Conservation (phyloP, 768 basidiomycete genomes). For the Rhizopogon vesiculosus region DNA sequence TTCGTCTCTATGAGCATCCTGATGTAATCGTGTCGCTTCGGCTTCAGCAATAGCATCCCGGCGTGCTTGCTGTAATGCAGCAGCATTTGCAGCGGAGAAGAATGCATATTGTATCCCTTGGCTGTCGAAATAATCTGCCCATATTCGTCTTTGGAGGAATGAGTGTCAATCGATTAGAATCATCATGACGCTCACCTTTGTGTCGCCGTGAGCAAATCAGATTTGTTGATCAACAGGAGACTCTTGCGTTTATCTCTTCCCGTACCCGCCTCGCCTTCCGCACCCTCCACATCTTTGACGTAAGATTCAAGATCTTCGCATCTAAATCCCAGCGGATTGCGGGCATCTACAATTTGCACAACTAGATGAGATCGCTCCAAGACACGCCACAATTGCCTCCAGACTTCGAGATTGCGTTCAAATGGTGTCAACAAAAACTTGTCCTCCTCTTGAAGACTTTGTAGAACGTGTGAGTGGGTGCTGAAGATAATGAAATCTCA, state of each 20-base stretch:
- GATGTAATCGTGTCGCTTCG: constrained; percentile 9
- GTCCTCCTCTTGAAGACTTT: constrained; percentile 82
- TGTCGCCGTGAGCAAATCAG: constrained; percentile 81
- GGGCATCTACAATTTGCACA: constrained; percentile 94
- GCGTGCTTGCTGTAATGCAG: constrained; percentile 75
- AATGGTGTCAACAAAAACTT: constrained; percentile 91
- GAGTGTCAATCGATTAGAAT: not conserved
- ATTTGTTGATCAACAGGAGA: constrained; percentile 90
- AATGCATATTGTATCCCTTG: constrained; percentile 80
- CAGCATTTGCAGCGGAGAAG: constrained; percentile 88
- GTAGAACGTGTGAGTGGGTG: not conserved
- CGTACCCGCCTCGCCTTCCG: constrained; percentile 76
- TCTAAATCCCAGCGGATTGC: constrained; percentile 89
- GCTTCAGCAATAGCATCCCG: constrained; percentile 38
- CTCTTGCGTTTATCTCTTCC: constrained; percentile 69
- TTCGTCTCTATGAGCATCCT: not conserved
- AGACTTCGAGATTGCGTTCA: constrained; percentile 96
- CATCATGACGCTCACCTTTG: constrained; percentile 60
- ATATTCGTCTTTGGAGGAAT: constrained; percentile 49
- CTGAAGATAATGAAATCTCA: constrained; percentile 10
- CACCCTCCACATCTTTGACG: constrained; percentile 77
- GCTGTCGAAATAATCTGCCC: constrained; percentile 90
- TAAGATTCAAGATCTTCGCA: constrained; percentile 90
- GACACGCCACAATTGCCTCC: constrained; percentile 98
- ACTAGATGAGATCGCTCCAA: constrained; percentile 91